Evolutionary conservation across 2,329 filamentous ascomycete genomes (phyloP), one percentile per base, ranked within the genome.

Genomic region (Colletotrichum simmondsii): DNA sequence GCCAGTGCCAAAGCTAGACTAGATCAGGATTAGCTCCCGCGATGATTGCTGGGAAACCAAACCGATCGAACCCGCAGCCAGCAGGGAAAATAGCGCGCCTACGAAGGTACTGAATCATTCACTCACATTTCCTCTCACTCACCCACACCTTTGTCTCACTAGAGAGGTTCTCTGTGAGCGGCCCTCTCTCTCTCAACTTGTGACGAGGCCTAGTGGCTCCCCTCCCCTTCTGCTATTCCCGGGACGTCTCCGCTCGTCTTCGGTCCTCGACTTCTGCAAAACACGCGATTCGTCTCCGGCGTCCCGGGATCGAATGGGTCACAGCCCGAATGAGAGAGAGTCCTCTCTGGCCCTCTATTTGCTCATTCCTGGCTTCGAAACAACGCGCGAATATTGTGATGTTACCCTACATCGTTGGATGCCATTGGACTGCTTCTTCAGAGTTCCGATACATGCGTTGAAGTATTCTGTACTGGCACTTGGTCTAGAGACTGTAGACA

Each of bases 201-300:
- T 28, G 53, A 28, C 53, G 26, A 30, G 52, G 16, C 52, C 52
- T 30, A 28, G 32, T 11, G 52, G 22, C 28, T 22, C 24, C 28
- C 68, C 56, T 46, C 32, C 35, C 64, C 56, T 24, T 35, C 30
- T 24, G 28, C 46, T 68, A 63, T 72, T 68, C 65, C 69, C 69
- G 69, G 57, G 49, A n/a, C 52, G 65, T 62, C 57, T 63, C 69
- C 69, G 65, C 58, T 46, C 58, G 22, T 62, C 65, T 57, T 61
- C 69, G 69, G 49, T 30, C 58, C 68, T 68, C 53, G 28, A 58
- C 22, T 35, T 32, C 22, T 63, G 19, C 52, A 35, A 49, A 68
- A 57, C 52, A 63, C 65, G 69, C 69, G 65, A 68, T 46, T 72
- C 22, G 30, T 72, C 58, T 58, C 65, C 37, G 65, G 65, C 52